Base-by-base conservation (phyloP, 1,284 basidiomycete species). In the Rhizoctonia solani region DNA sequence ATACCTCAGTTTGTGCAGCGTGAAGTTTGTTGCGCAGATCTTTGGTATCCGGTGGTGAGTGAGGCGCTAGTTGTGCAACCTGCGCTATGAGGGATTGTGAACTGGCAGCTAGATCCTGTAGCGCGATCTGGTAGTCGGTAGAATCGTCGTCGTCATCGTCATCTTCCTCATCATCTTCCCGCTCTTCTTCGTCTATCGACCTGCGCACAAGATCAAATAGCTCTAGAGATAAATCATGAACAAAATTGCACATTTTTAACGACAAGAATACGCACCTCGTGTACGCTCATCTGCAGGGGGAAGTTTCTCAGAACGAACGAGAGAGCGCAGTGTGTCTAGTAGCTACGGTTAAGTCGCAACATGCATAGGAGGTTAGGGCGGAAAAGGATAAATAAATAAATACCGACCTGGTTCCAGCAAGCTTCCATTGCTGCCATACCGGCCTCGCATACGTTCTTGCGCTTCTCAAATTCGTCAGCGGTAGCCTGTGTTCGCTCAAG, bases 331-430 rank as follows among this genome's bases (percentile, higher is more conserved):
- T 5, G 56, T 59, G 19, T 59, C 56, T 1, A 59, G 44, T 49
- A 59, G 23, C n/a, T 37, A 56, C 63, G 39, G 21, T 29, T 50
- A 32, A 65, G 78, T 72, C 61, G 19, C 16, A 53, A 39, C 53
- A 54, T 56, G 49, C n/a, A n/a, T 54, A 47, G 9, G 19, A 32
- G 6, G 39, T 39, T 34, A 56, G 34, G 44, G 29, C 49, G 37
- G 25, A 29, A 21, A 39, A 32, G 27, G 37, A 32, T 16, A 19
- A 46, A 32, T 32, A 14, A 61, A 54, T 23, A 23, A 30, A 53
- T 19, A 70, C 78, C 47, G 76, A 95, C 93, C 83, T 95, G 92
- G 69, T 85, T 82, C 93, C 93, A 95, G 76, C 92, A 95, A n/a
- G 92, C 86, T 70, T 91, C 87, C 72, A 95, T 85, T 29, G 90